Percentiles rank a stretch among this genome's conserved stretches.
Evolutionary conservation across 2,329 filamentous ascomycete genomes (phyloP).

Genomic region (Xylariaceae sp.): DNA sequence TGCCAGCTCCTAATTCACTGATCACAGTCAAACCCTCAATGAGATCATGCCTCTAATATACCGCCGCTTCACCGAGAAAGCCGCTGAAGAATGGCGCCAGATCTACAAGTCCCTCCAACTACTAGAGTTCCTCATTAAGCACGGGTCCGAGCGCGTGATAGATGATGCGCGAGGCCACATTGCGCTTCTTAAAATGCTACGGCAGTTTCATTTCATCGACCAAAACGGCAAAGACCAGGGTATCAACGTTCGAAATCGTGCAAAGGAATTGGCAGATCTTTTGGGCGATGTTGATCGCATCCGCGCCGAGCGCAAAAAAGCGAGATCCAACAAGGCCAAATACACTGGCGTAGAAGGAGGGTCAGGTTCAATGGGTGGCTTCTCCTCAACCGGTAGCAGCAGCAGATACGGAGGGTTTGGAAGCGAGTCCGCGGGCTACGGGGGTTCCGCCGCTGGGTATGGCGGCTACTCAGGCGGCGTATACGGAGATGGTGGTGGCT

Average conservation of each 20-base stretch:
- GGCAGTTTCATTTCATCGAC: slow-evolving; percentile 97
- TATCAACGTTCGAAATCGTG: slow-evolving; percentile 93
- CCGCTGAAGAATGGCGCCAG: slow-evolving; percentile 97
- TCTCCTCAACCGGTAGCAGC: slow-evolving; percentile 46
- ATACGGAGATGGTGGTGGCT: slow-evolving; percentile 94
- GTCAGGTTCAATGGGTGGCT: slow-evolving; percentile 51
- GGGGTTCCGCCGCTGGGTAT: slow-evolving; percentile 52
- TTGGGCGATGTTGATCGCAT: slow-evolving; percentile 89
- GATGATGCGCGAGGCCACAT: slow-evolving; percentile 95
- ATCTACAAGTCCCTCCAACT: slow-evolving; percentile 98
- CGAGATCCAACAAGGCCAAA: slow-evolving; percentile 84
- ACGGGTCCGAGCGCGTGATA: slow-evolving; percentile 94
- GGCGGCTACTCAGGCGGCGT: slow-evolving; percentile 69
- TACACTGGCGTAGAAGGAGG: slow-evolving; percentile 92
- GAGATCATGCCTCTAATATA: slow-evolving; percentile 99
- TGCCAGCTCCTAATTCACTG: slow-evolving; percentile 1
- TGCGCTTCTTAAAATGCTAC: slow-evolving; percentile 94
- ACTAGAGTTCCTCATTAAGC: slow-evolving; percentile 95
- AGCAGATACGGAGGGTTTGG: slow-evolving; percentile 85
- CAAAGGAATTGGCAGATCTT: slow-evolving; percentile 94
- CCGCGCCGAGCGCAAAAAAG: slow-evolving; percentile 81
- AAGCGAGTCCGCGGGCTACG: slow-evolving; percentile 75
- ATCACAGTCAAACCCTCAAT: slow-evolving; percentile 81
- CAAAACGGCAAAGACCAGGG: slow-evolving; percentile 97
- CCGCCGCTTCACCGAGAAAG: slow-evolving; percentile 97